Evolutionary conservation across 495 filamentous ascomycete species (phyloP).

Genomic region (Trichoderma gamsii): DNA sequence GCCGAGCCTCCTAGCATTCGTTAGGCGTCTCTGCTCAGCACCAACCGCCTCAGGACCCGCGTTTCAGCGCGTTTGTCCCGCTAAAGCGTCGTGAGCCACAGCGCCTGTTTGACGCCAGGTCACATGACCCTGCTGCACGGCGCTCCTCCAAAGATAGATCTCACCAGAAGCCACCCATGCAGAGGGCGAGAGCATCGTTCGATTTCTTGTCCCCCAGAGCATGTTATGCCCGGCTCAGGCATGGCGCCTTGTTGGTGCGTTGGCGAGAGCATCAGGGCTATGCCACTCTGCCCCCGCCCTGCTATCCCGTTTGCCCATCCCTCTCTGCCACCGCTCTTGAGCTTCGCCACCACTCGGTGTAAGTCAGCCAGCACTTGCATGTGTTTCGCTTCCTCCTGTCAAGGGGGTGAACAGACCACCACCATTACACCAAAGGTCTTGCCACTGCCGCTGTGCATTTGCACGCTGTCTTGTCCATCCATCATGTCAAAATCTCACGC

Average conservation of each 20-base stretch:
- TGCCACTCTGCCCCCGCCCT: neutral
- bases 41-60: neutral
- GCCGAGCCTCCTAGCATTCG: neutral
- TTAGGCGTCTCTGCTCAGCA: neutral
- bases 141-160: neutral
- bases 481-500: constrained; percentile 1
- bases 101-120: constrained; percentile 12
- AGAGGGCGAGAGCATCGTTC: too few species aligned
- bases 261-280: neutral
- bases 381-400: neutral
- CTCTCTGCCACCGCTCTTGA: neutral
- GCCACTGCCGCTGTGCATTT: neutral
- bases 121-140: neutral
- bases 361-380: constrained; percentile 1
- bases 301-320: neutral
- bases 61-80: constrained; percentile 8
- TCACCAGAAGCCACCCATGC: neutral
- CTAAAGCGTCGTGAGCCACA: neutral
- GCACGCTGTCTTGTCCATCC: neutral
- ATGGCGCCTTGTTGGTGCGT: neutral
- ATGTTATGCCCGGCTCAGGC: too few species aligned
- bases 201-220: too few species aligned
- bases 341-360: neutral
- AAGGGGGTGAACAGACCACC: constrained; percentile 11
- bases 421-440: neutral